Evolutionary conservation across 2,329 filamentous ascomycete species (phyloP).

Genomic region (Colletotrichum simmondsii): DNA sequence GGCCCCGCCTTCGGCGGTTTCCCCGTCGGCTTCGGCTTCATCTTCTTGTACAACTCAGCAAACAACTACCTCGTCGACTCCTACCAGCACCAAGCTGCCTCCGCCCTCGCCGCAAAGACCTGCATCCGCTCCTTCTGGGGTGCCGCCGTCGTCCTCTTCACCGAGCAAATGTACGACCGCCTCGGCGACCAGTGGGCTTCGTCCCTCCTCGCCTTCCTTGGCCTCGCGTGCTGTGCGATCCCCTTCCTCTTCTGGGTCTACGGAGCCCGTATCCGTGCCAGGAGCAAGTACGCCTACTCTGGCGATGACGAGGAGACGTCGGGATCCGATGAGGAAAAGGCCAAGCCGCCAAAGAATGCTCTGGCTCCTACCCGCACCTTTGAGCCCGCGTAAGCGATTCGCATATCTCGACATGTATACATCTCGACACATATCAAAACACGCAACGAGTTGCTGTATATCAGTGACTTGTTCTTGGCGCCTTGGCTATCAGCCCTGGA

Average conservation of each 20-base stretch:
- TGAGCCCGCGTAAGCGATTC: slow-evolving; percentile 17
- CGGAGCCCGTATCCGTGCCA: slow-evolving; percentile 75
- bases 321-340: slow-evolving; percentile 52
- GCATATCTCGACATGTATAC: too few species aligned
- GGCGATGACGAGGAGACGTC: slow-evolving; percentile 60
- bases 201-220: slow-evolving; percentile 77
- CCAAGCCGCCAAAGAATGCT: slow-evolving; percentile 36
- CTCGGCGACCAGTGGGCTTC: slow-evolving; percentile 83
- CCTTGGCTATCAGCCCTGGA: not conserved
- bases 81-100: slow-evolving; percentile 79
- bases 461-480: not conserved
- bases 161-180: slow-evolving; percentile 80
- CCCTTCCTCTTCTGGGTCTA: slow-evolving; percentile 86
- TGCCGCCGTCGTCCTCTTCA: slow-evolving; percentile 81
- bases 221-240: slow-evolving; percentile 82
- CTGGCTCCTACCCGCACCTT: slow-evolving; percentile 15
- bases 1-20: slow-evolving; percentile 79
- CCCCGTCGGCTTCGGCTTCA: slow-evolving; percentile 82
- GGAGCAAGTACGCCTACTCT: slow-evolving; percentile 80
- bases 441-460: not conserved
- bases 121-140: slow-evolving; percentile 85
- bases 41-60: slow-evolving; percentile 84
- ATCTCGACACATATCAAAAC: not conserved
- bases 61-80: slow-evolving; percentile 78
- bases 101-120: slow-evolving; percentile 84